A percentile compares a stretch with the other conserved stretches of the same genome.
Conservation (phyloP, 2,329 filamentous ascomycete species). For the Claviceps fusiformis region DNA sequence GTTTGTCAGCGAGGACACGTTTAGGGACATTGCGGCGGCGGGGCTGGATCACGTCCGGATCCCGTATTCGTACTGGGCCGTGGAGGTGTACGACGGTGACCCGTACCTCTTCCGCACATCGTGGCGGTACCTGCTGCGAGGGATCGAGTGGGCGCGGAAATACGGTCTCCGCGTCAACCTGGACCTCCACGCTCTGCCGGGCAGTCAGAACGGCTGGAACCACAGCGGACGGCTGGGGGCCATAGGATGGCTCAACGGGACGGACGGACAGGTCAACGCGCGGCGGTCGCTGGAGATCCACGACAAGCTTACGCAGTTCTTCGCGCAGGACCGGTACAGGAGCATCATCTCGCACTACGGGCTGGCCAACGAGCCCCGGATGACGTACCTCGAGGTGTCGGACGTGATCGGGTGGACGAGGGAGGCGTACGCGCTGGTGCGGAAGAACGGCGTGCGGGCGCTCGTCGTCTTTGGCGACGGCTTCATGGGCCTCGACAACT, state of each 20-base stretch:
- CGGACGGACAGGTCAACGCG: conserved; percentile 63
- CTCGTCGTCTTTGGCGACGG: conserved; percentile 83
- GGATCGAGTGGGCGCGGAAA: conserved; percentile 86
- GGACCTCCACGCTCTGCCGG: conserved; percentile 81
- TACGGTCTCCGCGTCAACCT: conserved; percentile 87
- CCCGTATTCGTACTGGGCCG: conserved; percentile 89
- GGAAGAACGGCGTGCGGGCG: conserved; percentile 60
- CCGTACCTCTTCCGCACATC: conserved; percentile 77
- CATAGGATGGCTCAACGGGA: conserved; percentile 87
- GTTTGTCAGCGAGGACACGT: conserved; percentile 76
- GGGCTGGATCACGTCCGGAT: conserved; percentile 96
- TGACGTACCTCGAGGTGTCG: conserved; percentile 54
- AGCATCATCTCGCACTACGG: conserved; percentile 91
- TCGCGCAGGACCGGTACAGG: conserved; percentile 82
- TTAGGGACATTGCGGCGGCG: conserved; percentile 70
- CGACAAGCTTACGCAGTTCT: conserved; percentile 77
- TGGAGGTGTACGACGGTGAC: conserved; percentile 71
- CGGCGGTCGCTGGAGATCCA: conserved; percentile 79
- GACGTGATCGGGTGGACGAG: conserved; percentile 70
- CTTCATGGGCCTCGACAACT: conserved; percentile 81
- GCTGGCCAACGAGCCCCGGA: conserved; percentile 84
- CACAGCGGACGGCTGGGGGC: conserved; percentile 73
- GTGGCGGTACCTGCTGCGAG: conserved; percentile 87
- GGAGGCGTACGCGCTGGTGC: conserved; percentile 57
- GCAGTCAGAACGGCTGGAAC: conserved; percentile 96